Conservation (phyloP, 2,329 filamentous ascomycete species). For the Dactylellina cionopaga region DNA sequence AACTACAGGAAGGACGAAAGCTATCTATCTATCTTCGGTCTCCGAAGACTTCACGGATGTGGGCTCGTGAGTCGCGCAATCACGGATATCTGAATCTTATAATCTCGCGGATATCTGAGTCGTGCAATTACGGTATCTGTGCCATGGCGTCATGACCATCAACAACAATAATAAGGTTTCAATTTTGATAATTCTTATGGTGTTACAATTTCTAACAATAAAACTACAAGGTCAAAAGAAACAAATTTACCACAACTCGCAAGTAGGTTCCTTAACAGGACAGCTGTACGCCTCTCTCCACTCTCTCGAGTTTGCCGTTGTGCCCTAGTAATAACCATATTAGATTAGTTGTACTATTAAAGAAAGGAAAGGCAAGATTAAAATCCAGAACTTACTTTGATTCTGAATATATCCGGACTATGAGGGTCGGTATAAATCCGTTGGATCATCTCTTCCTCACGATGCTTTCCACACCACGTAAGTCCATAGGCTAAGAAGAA, state of each 20-base stretch:
- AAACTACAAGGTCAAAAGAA: slow-evolving; percentile 1
- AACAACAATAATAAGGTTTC: not conserved
- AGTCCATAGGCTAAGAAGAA: slow-evolving; percentile 75
- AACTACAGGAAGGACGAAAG: too few species aligned
- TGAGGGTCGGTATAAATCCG: slow-evolving; percentile 73
- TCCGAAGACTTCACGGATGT: too few species aligned
- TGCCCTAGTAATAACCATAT: slow-evolving; percentile 62
- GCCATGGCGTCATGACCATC: too few species aligned
- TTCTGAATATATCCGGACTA: slow-evolving; percentile 71
- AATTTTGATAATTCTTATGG: not conserved
- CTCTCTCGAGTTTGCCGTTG: slow-evolving; percentile 73
- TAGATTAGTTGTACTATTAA: not conserved
- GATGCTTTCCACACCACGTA: slow-evolving; percentile 74
- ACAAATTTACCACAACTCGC: slow-evolving; percentile 72
- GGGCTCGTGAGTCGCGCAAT: too few species aligned
- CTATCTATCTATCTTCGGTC: too few species aligned
- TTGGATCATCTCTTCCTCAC: slow-evolving; percentile 68
- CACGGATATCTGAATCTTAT: too few species aligned
- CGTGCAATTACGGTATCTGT: too few species aligned
- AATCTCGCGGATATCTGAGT: too few species aligned
- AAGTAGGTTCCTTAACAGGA: slow-evolving; percentile 72
- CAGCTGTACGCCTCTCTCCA: slow-evolving; percentile 76
- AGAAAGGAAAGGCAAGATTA: not conserved
- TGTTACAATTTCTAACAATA: not conserved
- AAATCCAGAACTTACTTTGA: slow-evolving; percentile 60